A percentile compares a stretch with the other conserved stretches of the same genome.
phyloP scores from a whole-genome alignment of 2,329 filamentous ascomycete genomes.

The Arthroderma sp. region DNA sequence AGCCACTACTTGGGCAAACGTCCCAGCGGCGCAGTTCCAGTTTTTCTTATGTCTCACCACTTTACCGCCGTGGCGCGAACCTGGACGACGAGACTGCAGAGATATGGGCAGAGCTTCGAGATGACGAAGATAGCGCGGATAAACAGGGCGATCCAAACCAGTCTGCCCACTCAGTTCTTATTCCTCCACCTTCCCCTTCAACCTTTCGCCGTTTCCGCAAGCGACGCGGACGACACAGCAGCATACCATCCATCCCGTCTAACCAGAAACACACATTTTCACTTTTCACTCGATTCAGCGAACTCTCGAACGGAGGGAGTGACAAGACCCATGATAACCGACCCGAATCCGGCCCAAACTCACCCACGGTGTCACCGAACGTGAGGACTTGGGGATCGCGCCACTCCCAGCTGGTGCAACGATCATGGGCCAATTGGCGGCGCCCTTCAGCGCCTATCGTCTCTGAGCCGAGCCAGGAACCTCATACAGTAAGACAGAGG shows the following conservation, averaged over 20 bases:
- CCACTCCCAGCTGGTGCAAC: neutral
- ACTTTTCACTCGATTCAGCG: neutral
- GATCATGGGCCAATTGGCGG: neutral
- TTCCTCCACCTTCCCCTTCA: conserved; percentile 5
- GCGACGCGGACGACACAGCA: conserved; percentile 10
- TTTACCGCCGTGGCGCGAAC: conserved; percentile 36
- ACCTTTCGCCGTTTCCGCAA: conserved; percentile 7
- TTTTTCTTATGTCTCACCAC: conserved; percentile 18
- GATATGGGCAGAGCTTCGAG: conserved; percentile 80
- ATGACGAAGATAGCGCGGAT: conserved; percentile 40
- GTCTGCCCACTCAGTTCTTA: neutral
- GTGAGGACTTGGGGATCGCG: neutral
- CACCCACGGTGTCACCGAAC: neutral
- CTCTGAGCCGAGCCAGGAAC: neutral
- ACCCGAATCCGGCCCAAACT: neutral
- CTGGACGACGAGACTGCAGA: conserved; percentile 56
- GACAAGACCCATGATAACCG: neutral
- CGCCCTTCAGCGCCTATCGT: conserved; percentile 5
- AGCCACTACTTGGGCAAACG: conserved; percentile 27
- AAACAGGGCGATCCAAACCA: conserved; percentile 16
- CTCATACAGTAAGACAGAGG: neutral
- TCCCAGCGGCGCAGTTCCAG: conserved; percentile 24
- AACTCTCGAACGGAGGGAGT: neutral
- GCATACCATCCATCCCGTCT: conserved; percentile 1
- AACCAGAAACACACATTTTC: conserved; percentile 1